Base-by-base conservation (phyloP, 306 rosid genomes). In the Quercus berberidifolia region DNA sequence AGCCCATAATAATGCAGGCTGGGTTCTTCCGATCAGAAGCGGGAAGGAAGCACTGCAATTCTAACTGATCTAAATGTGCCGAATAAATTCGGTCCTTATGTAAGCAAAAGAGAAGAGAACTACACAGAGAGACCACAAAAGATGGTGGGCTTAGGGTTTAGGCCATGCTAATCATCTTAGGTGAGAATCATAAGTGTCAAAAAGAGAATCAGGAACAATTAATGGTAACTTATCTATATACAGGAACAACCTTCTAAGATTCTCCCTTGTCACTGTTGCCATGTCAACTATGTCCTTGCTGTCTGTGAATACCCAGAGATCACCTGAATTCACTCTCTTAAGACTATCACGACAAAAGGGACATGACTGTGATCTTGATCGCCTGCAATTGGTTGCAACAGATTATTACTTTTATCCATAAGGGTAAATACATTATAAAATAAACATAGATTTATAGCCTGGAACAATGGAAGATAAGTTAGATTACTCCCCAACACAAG, bases 261-360 rank as follows among this genome's bases (percentile, higher is more conserved):
- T 89, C 93, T 94, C 99, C 86, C 92, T 89, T 18, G 87, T 86
- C 76, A 94, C 93, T 1, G 91, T 92, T 21, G 82, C 90, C 97
- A 91, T 88, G 85, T 92, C 97, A 54, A 92, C 86, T 23, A 90
- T 69, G 71, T 94, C 99, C 77, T 84, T 84, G 88, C 82, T 78
- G 79, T 91, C 97, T 1, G 90, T 92, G 77, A 87, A 85, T n/a
- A 94, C 82, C 99, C 97, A 94, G 21, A 94, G 99, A 87, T 92
- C 99, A 6, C 95, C 80, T 0, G 99, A 94, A 82, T 91, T 86
- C 74, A 94, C 99, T 82, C 99, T 91, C 89, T 85, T 90, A 1
- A 94, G 97, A 85, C 90, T 90, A 85, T 94, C 97, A 0, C 99
- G 94, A 63, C 99, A 94, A 74, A 94, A 94, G 52, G 99, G 99